Percentiles rank a stretch among this genome's conserved stretches.
These are phyloP conservation scores for Pseudozyma flocculosa DNA, from an alignment of 1,284 basidiomycete species.

Conservation along the genomic window DNA sequence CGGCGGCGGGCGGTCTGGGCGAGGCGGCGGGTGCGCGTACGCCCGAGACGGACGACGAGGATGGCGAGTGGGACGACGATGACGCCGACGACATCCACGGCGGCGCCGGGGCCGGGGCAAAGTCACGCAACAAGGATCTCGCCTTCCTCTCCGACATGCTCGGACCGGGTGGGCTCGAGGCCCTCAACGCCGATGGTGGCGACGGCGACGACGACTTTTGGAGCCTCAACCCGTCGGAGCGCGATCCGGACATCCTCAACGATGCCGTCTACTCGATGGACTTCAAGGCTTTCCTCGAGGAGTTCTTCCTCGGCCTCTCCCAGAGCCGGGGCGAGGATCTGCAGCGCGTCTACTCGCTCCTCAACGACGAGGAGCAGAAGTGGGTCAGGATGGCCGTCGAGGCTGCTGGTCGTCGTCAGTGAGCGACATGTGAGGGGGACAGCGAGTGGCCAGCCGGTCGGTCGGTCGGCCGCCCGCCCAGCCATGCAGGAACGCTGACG, in stretches of 20 bases:
- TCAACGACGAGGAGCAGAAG: too few relatives aligned
- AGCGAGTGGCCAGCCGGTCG: too few relatives aligned
- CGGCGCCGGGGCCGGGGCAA: conserved; percentile 60
- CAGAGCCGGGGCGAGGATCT: too few relatives aligned
- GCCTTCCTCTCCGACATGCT: conserved; percentile 59
- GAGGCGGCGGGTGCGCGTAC: conserved; percentile 18
- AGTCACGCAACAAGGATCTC: conserved; percentile 60
- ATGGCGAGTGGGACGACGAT: conserved; percentile 51
- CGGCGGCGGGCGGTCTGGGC: conserved; percentile 3
- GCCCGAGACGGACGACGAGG: conserved; percentile 43
- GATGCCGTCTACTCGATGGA: conserved; percentile 87
- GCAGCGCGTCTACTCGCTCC: too few relatives aligned
- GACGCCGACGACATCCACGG: conserved; percentile 6
- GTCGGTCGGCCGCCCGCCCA: too few relatives aligned
- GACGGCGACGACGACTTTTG: conserved; percentile 64
- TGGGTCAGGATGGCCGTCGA: too few relatives aligned
- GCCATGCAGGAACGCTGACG: too few relatives aligned
- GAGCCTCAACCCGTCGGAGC: conserved; percentile 59
- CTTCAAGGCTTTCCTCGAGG: conserved; percentile 64
- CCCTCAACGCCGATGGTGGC: conserved; percentile 68
- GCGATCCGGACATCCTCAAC: conserved; percentile 73
- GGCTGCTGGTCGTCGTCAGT: too few relatives aligned
- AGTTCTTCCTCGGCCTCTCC: too few relatives aligned
- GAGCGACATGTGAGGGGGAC: too few relatives aligned
- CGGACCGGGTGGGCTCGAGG: conserved; percentile 65